Percentiles rank a stretch among this genome's conserved stretches.
Evolutionary conservation across 1,139 yeast species (phyloP).

Genomic region (Eremothecium sinecaudum): DNA sequence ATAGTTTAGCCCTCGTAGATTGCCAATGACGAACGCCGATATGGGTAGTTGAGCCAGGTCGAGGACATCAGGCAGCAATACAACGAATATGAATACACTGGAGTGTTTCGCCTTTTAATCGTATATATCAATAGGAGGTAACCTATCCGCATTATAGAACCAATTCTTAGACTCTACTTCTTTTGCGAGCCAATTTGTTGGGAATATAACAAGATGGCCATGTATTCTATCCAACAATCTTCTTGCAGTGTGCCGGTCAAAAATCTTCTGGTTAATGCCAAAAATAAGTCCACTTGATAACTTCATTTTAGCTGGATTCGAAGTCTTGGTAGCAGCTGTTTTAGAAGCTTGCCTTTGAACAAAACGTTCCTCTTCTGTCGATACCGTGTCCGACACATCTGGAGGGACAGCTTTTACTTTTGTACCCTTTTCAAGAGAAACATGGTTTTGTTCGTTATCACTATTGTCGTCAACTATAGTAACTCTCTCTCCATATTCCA

Average conservation of each 20-base stretch:
- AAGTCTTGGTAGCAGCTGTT: conserved; percentile 4
- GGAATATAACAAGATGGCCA: conserved; percentile 85
- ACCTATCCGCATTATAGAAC: conserved; percentile 88
- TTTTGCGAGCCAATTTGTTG: conserved; percentile 78
- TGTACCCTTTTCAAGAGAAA: conserved; percentile 11
- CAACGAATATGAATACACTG: no score
- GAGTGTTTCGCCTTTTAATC: no score
- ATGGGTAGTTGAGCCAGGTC: no score
- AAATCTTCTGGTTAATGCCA: conserved; percentile 41
- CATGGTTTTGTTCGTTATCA: conserved; percentile 10
- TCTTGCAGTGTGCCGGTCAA: conserved; percentile 70
- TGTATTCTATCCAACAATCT: conserved; percentile 62
- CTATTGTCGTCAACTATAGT: conserved; percentile 10
- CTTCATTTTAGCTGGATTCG: conserved; percentile 22
- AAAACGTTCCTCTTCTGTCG: conserved; percentile 6
- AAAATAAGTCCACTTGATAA: conserved; percentile 24
- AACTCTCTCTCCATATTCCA: conserved; percentile 12
- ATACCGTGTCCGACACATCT: conserved; percentile 5
- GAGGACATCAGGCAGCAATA: no score
- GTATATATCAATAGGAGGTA: conserved; percentile 92
- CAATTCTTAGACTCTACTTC: conserved; percentile 88
- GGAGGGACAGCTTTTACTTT: conserved; percentile 11
- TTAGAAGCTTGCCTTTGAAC: conserved; percentile 3
- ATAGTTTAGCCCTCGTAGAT: no score
- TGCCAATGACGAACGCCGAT: no score